Evolutionary conservation across 345 rosid species (phyloP).

Genomic region (Cardamine resedifolia): DNA sequence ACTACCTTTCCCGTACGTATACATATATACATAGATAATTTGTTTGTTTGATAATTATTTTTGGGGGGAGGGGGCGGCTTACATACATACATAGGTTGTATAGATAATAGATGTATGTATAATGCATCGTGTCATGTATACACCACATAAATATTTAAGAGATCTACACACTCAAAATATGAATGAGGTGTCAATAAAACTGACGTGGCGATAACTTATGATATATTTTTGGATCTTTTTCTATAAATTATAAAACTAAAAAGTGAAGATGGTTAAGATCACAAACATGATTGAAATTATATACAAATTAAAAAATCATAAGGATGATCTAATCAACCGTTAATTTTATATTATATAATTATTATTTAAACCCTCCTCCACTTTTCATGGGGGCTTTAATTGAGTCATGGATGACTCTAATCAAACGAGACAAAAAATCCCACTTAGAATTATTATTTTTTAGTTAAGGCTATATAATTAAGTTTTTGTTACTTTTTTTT

Average conservation of each 20-base stretch:
- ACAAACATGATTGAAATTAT: constrained; percentile 29
- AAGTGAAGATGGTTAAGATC: constrained; percentile 31
- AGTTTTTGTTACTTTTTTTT: not conserved
- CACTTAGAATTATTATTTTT: constrained; percentile 25
- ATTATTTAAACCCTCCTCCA: not conserved
- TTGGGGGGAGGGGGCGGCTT: no score
- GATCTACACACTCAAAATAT: constrained; percentile 5
- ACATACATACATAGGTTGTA: not conserved
- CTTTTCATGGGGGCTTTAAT: constrained; percentile 26
- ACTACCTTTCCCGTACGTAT: constrained; percentile 8
- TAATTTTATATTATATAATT: constrained; percentile 16
- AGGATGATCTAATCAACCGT: constrained; percentile 40
- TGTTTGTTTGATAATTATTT: no score
- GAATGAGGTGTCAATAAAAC: constrained; percentile 36
- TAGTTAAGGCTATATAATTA: not conserved
- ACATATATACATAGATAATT: not conserved
- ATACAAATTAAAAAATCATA: not conserved
- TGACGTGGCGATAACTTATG: constrained; percentile 39
- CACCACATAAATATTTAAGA: constrained; percentile 14
- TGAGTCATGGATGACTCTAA: constrained; percentile 39
- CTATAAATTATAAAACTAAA: constrained; percentile 23
- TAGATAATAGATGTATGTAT: not conserved
- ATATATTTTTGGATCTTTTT: constrained; percentile 19
- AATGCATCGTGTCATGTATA: constrained; percentile 25
- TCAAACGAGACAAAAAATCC: constrained; percentile 31